phyloP scores from a whole-genome alignment of 331 rosid species.

The Telfairia occidentalis region DNA sequence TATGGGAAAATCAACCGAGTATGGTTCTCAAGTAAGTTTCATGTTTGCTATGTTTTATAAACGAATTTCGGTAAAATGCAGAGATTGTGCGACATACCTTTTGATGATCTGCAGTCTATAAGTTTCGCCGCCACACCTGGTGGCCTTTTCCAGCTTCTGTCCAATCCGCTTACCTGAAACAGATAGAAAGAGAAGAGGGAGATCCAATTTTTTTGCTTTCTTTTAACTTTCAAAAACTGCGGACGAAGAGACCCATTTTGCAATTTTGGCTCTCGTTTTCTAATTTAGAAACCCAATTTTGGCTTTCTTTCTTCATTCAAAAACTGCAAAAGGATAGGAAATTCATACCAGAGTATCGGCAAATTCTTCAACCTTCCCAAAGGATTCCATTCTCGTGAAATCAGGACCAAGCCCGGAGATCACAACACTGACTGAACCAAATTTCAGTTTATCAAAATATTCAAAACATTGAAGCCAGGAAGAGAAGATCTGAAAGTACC shows the following conservation, averaged over 20 bases:
- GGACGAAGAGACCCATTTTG: background rate
- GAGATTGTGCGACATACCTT: constrained; percentile 27
- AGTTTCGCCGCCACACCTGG: constrained; percentile 88
- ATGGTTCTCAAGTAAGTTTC: background rate
- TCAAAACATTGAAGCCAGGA: background rate
- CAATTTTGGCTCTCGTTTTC: background rate
- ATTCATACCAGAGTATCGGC: constrained; percentile 75
- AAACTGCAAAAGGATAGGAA: background rate
- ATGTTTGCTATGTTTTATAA: background rate
- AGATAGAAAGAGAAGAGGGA: background rate
- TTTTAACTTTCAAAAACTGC: background rate
- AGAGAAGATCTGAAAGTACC: constrained; percentile 28
- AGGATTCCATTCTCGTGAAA: constrained; percentile 84
- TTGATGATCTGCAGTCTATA: constrained; percentile 45
- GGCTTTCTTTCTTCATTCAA: background rate
- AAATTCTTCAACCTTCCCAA: constrained; percentile 88
- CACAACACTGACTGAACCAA: constrained; percentile 56
- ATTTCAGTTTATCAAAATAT: background rate
- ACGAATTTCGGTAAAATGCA: background rate
- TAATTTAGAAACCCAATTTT: too few relatives aligned
- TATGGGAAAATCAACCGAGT: background rate
- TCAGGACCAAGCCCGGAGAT: constrained; percentile 88
- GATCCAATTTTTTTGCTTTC: background rate
- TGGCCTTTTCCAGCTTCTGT: constrained; percentile 89
- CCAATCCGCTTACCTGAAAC: constrained; percentile 72